Percentiles rank a stretch among this genome's conserved stretches.
phyloP scores from a whole-genome alignment of 2,329 filamentous ascomycete genomes.

The Escovopsis sp. region DNA sequence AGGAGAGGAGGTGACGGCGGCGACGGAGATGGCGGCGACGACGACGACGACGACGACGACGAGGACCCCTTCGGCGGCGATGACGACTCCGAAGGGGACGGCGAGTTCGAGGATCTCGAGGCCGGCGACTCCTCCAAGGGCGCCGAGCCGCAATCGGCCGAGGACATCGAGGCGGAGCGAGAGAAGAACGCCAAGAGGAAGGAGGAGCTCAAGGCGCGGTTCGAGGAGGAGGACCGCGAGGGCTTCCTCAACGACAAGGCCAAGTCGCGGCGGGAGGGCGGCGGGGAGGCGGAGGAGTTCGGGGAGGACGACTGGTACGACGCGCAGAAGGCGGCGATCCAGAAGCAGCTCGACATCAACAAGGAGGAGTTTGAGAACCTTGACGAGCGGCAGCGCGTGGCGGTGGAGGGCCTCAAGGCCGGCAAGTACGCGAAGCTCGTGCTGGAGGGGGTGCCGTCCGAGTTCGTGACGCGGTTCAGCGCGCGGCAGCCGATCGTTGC shows the following conservation, averaged over 20 bases:
- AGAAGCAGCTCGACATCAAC: conserved; percentile 96
- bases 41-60: conserved; percentile 52
- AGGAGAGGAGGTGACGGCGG: conserved; percentile 16
- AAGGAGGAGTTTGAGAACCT: conserved; percentile 80
- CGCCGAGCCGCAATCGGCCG: conserved; percentile 28
- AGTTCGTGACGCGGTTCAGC: conserved; percentile 76
- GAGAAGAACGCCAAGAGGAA: conserved; percentile 83
- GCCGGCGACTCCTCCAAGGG: conserved; percentile 14
- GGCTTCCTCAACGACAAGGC: conserved; percentile 86
- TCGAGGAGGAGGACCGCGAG: conserved; percentile 96
- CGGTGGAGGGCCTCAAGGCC: conserved; percentile 80
- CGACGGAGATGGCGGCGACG: conserved; percentile 38
- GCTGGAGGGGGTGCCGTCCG: conserved; percentile 75
- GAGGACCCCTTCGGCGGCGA: conserved; percentile 46
- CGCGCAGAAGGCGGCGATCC: conserved; percentile 81
- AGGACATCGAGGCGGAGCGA: conserved; percentile 71
- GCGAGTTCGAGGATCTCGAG: conserved; percentile 76
- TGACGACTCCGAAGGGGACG: conserved; percentile 57
- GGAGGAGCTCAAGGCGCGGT: conserved; percentile 84
- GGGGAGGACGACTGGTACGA: conserved; percentile 99
- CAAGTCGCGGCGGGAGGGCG: conserved; percentile 55
- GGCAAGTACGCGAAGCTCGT: conserved; percentile 89
- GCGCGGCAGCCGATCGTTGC: conserved; percentile 72
- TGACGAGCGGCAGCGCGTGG: conserved; percentile 67
- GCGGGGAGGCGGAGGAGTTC: conserved; percentile 52